phyloP scores from a whole-genome alignment of 352 stramenopile species.

The Phytophthora lateralis region DNA sequence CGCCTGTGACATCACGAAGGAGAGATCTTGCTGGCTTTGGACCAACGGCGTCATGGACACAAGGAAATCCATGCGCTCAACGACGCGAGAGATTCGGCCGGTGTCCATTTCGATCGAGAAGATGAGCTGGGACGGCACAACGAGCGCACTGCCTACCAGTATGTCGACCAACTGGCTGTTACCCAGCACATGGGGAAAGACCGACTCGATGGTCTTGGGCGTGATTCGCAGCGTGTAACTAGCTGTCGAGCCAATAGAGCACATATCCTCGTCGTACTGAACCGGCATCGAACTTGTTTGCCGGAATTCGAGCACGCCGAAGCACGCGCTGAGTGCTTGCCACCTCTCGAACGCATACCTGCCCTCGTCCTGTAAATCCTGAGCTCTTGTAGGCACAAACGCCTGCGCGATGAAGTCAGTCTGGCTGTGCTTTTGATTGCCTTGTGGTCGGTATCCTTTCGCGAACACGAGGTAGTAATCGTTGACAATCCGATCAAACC shows the following conservation, averaged over 20 bases:
- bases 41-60: slow-evolving; percentile 4
- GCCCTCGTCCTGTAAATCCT: background rate
- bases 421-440: background rate
- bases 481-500: slow-evolving; percentile 8
- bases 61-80: slow-evolving; percentile 19
- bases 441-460: slow-evolving; percentile 1
- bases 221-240: slow-evolving; percentile 28
- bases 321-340: slow-evolving; percentile 11
- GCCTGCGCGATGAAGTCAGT: slow-evolving; percentile 7
- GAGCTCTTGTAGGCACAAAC: slow-evolving; percentile 3
- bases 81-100: slow-evolving; percentile 1
- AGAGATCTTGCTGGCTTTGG: slow-evolving; percentile 6
- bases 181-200: slow-evolving; percentile 21
- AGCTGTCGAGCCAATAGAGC: slow-evolving; percentile 15
- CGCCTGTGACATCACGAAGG: slow-evolving; percentile 16
- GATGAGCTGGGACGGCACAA: slow-evolving; percentile 11
- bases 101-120: slow-evolving; percentile 16
- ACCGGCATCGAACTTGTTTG: slow-evolving; percentile 13
- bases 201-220: slow-evolving; percentile 5
- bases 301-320: slow-evolving; percentile 27
- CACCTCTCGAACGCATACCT: slow-evolving; percentile 16
- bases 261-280: slow-evolving; percentile 4
- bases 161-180: background rate
- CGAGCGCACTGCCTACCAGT: slow-evolving; percentile 7
- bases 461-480: slow-evolving; percentile 21